phyloP scores from a whole-genome alignment of 1,139 yeast species.

The Yamadazyma buinensis region DNA sequence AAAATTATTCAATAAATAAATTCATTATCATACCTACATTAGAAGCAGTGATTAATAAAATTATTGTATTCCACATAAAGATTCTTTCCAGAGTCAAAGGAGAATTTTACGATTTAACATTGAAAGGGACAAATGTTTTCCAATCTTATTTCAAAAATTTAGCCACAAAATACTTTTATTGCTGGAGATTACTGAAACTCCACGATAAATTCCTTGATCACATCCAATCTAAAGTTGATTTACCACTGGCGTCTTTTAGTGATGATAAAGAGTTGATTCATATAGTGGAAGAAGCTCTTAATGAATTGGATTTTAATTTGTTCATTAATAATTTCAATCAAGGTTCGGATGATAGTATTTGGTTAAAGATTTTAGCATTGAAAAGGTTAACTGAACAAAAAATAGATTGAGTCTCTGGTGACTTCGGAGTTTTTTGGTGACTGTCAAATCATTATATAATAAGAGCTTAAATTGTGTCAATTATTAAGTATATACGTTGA shows the following conservation, averaged over 20 bases:
- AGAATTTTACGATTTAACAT: background rate
- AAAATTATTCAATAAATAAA: slow-evolving; percentile 28
- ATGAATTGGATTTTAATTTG: slow-evolving; percentile 3
- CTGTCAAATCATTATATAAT: too few species aligned
- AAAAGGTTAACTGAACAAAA: slow-evolving; percentile 2
- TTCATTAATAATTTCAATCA: background rate
- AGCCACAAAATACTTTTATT: slow-evolving; percentile 34
- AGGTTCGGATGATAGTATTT: slow-evolving; percentile 1
- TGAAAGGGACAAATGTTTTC: slow-evolving; percentile 1
- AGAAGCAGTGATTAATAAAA: slow-evolving; percentile 22
- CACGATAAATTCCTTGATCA: slow-evolving; percentile 16
- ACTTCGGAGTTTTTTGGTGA: too few species aligned
- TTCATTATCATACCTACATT: slow-evolving; percentile 13
- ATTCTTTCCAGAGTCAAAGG: background rate
- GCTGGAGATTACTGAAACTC: slow-evolving; percentile 37
- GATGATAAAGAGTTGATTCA: background rate
- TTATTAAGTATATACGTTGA: too few species aligned
- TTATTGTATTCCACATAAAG: slow-evolving; percentile 18
- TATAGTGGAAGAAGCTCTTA: background rate
- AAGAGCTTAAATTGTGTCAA: too few species aligned
- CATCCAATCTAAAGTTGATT: slow-evolving; percentile 6
- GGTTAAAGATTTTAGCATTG: slow-evolving; percentile 5
- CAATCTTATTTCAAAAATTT: slow-evolving; percentile 17
- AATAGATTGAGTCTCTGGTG: too few species aligned
- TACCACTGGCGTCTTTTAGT: too few species aligned